These are phyloP conservation scores for Eucalyptus regnans DNA, from an alignment of 345 rosid genomes.

Conservation along the genomic window DNA sequence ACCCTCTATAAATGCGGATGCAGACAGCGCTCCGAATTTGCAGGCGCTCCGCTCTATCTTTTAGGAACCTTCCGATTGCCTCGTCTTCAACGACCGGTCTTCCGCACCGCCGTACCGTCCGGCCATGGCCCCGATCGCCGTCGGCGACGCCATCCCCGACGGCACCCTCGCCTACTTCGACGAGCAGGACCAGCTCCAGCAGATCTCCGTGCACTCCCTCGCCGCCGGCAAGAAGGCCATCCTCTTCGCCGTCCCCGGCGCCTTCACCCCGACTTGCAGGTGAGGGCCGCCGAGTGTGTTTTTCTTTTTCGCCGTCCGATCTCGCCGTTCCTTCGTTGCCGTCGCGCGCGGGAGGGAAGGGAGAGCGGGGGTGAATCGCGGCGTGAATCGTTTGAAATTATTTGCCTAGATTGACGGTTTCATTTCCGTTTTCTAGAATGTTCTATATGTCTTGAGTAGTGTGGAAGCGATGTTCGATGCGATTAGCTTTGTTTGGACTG, in stretches of 20 bases:
- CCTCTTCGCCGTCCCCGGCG: conserved; percentile 95
- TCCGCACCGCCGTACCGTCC: not conserved
- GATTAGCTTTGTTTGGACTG: not conserved
- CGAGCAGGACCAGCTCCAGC: conserved; percentile 73
- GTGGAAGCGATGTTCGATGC: not conserved
- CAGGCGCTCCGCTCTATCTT: not conserved
- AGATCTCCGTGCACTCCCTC: conserved; percentile 66
- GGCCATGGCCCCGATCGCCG: conserved; percentile 79
- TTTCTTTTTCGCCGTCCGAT: too few species aligned
- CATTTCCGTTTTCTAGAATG: not conserved
- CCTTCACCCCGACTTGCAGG: conserved; percentile 99
- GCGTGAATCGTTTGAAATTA: not conserved
- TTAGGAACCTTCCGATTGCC: not conserved
- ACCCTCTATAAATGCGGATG: not conserved
- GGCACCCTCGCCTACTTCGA: conserved; percentile 82
- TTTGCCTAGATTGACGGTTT: not conserved
- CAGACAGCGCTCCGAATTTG: not conserved
- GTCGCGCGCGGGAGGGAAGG: not conserved
- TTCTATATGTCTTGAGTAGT: not conserved
- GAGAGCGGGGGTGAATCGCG: not conserved
- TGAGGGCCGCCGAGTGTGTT: not conserved
- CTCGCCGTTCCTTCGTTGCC: not conserved
- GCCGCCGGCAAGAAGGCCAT: conserved; percentile 80
- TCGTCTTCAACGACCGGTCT: not conserved
- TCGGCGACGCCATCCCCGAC: conserved; percentile 65